Base-by-base conservation (phyloP, 2,329 filamentous ascomycete species). In the Beauveria sp. region DNA sequence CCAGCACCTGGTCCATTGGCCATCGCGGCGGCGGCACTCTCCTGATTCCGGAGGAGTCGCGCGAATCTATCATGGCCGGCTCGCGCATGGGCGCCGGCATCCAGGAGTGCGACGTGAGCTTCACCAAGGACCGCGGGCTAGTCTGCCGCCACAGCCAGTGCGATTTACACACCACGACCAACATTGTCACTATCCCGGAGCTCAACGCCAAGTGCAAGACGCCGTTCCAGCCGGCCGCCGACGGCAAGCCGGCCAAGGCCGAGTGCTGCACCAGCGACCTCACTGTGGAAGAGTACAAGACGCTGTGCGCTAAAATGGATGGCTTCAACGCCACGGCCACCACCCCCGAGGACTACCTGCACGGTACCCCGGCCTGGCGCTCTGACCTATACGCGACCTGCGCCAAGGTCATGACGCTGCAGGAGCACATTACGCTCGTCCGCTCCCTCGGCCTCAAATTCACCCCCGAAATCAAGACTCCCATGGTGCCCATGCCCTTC, bases 181-280 rank as follows among this genome's bases (percentile, higher is more conserved):
- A 89, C 74, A 87, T 89, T 68, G 78, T 89, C 64, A 71, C 77
- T 53, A 77, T 80, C 55, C 83, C 86, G 12, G 80, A 83, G 64
- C 81, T 89, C 55, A 84, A 83, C 63, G 79, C 79, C 59, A 89
- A 88, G 73, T 89, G 86, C 74, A 83, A 80, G 3, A 70, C 72
- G 57, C 85, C 84, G 0, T 89, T 89, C 72, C 72, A 71, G n/a
- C 82, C 86, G 0, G 80, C 83, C 5, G 71, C 71, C 18, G 73
- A 77, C 63, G 82, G 79, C 57, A 67, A 66, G 60, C 68, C 76
- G 1, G 87, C 87, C 1, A 78, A 75, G 18, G 87, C 86, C 14
- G 83, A 82, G 65, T 90, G 87, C 78, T 90, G 87, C 77, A 89
- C 87, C 3, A 85, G 80, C 66, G 88, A 90, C 69, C 83, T 90